These are phyloP conservation scores for Solanum virginianum DNA, from an alignment of 257 asterid species.

Conservation along the genomic window DNA sequence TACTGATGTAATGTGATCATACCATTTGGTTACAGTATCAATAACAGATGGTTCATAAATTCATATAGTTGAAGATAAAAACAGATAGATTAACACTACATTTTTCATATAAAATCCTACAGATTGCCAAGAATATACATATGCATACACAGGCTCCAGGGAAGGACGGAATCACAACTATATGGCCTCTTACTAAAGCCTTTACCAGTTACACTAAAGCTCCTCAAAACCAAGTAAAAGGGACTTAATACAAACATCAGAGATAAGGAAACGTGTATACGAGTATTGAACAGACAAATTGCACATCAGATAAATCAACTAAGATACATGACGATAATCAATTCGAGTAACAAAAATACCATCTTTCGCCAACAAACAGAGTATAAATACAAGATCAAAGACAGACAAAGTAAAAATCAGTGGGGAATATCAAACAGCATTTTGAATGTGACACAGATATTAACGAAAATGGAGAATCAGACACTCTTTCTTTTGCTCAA, in stretches of 20 bases:
- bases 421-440: neutral
- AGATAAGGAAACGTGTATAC: neutral
- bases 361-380: neutral
- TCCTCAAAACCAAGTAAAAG: neutral
- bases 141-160: neutral
- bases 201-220: too few relatives aligned
- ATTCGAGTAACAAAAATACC: neutral
- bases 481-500: neutral
- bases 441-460: neutral
- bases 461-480: neutral
- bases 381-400: neutral
- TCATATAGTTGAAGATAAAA: neutral
- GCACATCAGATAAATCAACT: neutral
- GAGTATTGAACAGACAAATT: neutral
- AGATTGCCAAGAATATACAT: neutral
- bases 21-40: neutral
- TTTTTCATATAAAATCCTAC: neutral
- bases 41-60: neutral
- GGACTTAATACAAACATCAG: neutral
- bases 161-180: too few relatives aligned
- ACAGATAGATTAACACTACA: neutral
- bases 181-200: too few relatives aligned
- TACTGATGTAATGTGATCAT: neutral
- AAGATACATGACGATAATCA: neutral
- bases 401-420: neutral